Evolutionary conservation across 2,329 filamentous ascomycete species (phyloP), one percentile per base, ranked within the genome.

Genomic region (Arthrocladium fulminans): DNA sequence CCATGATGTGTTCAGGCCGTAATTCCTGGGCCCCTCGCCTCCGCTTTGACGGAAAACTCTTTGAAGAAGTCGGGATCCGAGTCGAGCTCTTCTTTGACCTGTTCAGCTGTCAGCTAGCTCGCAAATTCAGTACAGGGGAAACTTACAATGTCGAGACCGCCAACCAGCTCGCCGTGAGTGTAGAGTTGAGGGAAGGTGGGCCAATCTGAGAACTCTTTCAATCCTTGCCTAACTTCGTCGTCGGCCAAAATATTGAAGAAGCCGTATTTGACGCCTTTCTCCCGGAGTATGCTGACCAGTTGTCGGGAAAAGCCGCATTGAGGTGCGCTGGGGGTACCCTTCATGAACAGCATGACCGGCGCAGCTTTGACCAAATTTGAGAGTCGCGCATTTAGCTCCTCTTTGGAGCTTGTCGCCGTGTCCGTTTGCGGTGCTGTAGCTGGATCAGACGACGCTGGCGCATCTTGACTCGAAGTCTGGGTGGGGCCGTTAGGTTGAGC

Each of bases 231-330:
- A 41, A 98, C 92, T 67, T 97, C 90, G 61, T 98, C 90, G 65
- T 98, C 92, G 54, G 92, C 92, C 59, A 98, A 70, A 55, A 98
- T 98, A 65, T 98, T 97, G 75, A 98, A 98, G 74, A 98, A 98
- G 17, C 56, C 92, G 66, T 97, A 98, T 65, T 94, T 88, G 52
- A 98, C 85, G 43, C 84, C 84, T 63, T 88, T 83, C 69, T 97
- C 90, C 45, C 92, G 79, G 60, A 98, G 70, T 40, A 98, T 79
- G 22, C 74, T 81, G 37, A 98, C 92, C 38, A 95, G 72, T 70
- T 96, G 88, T 57, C 90, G 75, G 57, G 87, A 94, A 70, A 98
- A 98, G 2, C 92, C 88, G 62, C 89, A 95, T 67, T 94, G 86
- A 1, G 88, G 88, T 25, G 80, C 77, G 56, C 82, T 86, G 0